Evolutionary conservation across 2,329 filamentous ascomycete genomes (phyloP).

Genomic region (Falciphora oryzae): DNA sequence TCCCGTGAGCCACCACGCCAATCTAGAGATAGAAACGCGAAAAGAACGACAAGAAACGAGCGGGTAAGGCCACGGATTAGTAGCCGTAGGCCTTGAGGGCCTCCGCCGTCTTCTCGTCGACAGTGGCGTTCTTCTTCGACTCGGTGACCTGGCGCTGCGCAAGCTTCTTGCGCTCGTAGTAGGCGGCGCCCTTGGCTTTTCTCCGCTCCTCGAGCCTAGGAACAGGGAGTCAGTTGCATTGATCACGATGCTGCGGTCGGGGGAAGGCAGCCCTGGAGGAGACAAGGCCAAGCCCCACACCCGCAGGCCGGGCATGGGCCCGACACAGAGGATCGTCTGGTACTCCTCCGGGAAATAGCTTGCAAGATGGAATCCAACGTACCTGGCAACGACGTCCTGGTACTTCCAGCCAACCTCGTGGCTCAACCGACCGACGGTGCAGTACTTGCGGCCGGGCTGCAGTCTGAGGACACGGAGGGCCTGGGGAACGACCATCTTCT

Average conservation of each 20-base stretch:
- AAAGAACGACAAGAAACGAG: conserved; percentile 41
- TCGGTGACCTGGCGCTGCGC: conserved; percentile 84
- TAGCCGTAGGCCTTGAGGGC: conserved; percentile 88
- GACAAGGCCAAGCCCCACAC: neutral
- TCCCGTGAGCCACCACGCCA: conserved; percentile 47
- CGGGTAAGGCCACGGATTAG: conserved; percentile 47
- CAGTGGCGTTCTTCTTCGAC: conserved; percentile 85
- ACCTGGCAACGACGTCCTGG: conserved; percentile 98
- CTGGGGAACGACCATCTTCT: conserved; percentile 99
- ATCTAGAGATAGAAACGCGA: conserved; percentile 45
- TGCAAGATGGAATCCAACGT: conserved; percentile 36
- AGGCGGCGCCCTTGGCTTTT: conserved; percentile 98
- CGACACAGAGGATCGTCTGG: neutral
- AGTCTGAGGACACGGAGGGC: conserved; percentile 92
- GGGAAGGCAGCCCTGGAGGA: neutral
- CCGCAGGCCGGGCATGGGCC: conserved; percentile 18
- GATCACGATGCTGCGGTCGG: conserved; percentile 10
- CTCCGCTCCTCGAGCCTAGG: conserved; percentile 94
- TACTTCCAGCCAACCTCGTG: conserved; percentile 99
- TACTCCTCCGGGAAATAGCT: neutral
- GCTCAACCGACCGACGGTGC: conserved; percentile 94
- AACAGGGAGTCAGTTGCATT: neutral
- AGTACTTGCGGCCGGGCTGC: conserved; percentile 99
- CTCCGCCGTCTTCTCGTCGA: conserved; percentile 80
- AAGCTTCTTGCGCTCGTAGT: conserved; percentile 99